Evolutionary conservation across 2,329 filamentous ascomycete species (phyloP), one percentile per base, ranked within the genome.

Genomic region (Penicillium griseofulvum): DNA sequence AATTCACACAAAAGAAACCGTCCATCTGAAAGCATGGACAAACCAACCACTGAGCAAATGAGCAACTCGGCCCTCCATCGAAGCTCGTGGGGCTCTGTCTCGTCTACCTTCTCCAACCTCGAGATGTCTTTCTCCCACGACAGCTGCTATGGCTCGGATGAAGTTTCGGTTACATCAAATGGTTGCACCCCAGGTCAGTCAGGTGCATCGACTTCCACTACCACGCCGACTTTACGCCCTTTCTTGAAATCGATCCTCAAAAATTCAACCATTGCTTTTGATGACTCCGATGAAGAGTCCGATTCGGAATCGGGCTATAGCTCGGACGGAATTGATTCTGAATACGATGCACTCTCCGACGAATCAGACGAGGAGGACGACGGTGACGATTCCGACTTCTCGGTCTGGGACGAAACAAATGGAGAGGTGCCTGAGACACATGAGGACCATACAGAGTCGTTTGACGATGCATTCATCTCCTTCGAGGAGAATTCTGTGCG

Each of bases 101-200:
- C 72, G 19, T 72, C 72, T 44, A 61, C 67, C 16, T 71, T 74
- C 29, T 69, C 70, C 24, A 63, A 68, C 24, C 65, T 73, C n/a
- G 71, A 75, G 29, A 63, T 71, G 33, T 73, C 72, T 14, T 58
- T 72, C 26, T 73, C 71, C 29, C 72, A 72, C 34, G 72, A 74
- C 64, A 74, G 71, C 47, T 73, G 70, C 48, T 74, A 73, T 60
- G 70, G 66, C 45, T 75, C 72, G 12, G 72, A 75, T 54, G 71
- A 73, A 52, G 54, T 71, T 24, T 74, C 72, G 19, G 62, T 69
- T 55, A 61, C 66, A 14, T 71, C 71, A n/a, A 66, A 62, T 24
- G 62, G 62, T 38, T 60, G 68, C 14, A 60, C 61, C 2, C 57
- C 65, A 26, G 56, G 64, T 14, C 59, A 65, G 19, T 61, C 67